These are phyloP conservation scores for Globisporangium solare DNA, from an alignment of 352 stramenopile genomes.

Conservation along the genomic window DNA sequence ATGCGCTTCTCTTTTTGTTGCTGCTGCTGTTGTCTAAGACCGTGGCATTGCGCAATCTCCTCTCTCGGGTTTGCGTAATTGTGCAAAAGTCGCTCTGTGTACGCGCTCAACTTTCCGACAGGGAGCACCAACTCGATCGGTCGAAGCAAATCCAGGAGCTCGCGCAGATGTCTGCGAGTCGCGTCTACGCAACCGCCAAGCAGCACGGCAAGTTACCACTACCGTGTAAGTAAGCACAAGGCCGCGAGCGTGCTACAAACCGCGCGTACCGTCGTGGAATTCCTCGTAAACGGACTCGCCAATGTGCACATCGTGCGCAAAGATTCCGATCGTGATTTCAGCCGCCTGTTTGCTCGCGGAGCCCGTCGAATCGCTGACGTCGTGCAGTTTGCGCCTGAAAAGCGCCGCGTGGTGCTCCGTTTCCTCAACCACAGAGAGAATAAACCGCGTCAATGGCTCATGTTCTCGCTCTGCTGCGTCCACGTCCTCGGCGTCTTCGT, in stretches of 20 bases:
- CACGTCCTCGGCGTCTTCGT: background rate
- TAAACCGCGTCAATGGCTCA: conserved; percentile 17
- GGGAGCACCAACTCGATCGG: conserved; percentile 45
- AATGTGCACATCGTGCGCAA: conserved; percentile 38
- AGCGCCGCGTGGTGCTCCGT: conserved; percentile 29
- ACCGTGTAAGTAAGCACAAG: too few species aligned
- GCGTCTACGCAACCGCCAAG: conserved; percentile 16
- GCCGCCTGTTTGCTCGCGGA: conserved; percentile 12
- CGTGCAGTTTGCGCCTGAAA: conserved; percentile 30
- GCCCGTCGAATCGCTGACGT: conserved; percentile 15
- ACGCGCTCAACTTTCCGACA: conserved; percentile 25
- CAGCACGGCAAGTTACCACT: too few species aligned
- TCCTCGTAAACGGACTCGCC: conserved; percentile 40
- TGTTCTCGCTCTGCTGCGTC: background rate
- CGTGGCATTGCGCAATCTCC: background rate
- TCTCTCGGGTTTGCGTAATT: conserved; percentile 16
- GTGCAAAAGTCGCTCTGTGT: conserved; percentile 35
- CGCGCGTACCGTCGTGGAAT: conserved; percentile 36
- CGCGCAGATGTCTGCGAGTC: conserved; percentile 20
- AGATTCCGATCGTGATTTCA: conserved; percentile 26
- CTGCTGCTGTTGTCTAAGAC: conserved; percentile 1
- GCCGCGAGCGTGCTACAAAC: background rate
- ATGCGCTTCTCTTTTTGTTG: conserved; percentile 10
- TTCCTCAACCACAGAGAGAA: conserved; percentile 35
- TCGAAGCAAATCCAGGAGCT: conserved; percentile 22